Evolutionary conservation across 2,329 filamentous ascomycete species (phyloP), one percentile per base, ranked within the genome.

Genomic region (Colletotrichum caudatum): DNA sequence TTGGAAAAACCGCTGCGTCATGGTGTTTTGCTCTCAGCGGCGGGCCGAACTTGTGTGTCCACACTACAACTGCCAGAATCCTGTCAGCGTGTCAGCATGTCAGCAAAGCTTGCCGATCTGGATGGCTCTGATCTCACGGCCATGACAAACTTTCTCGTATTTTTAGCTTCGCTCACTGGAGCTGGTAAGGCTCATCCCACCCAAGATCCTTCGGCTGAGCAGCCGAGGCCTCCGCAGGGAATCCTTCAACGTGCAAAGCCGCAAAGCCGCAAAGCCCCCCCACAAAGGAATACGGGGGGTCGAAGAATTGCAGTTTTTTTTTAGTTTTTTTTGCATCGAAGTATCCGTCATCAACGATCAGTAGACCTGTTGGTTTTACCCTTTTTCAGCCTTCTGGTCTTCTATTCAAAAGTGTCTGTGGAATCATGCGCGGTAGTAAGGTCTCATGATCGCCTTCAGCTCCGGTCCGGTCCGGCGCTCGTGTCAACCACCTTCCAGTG

Each of bases 71-170:
- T 5, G 44, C 48, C 29, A 23, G 18, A 56, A 58, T 66, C 67
- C 67, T 66, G 50, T 66, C 69, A 72, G 66, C 69, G 12, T 46
- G 64, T 62, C 64, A 62, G 57, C 48, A 26, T 54, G 64, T 66
- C 64, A 66, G 64, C 56, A 35, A n/a, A 16, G 20, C n/a, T 26
- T 8, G 37, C 61, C 64, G 20, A 54, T 54, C 26, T 33, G 56
- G 54, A 46, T 37, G 23, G 26, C 23, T 65, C 54, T 26, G 50
- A 56, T 33, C 11, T 53, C 35, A n/a, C 53, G n/a, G 53, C 48
- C 59, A 48, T 64, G 65, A 64, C 69, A 64, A 64, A 57, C 6
- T 54, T 35, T 60, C 35, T 59, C 29, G 59, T 69, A 71, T 71
- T 71, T 71, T 71, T 69, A 64, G 69, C 58, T 29, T 11, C 12